Conservation (phyloP, 495 filamentous ascomycete species). For the Copromyces sp. region DNA sequence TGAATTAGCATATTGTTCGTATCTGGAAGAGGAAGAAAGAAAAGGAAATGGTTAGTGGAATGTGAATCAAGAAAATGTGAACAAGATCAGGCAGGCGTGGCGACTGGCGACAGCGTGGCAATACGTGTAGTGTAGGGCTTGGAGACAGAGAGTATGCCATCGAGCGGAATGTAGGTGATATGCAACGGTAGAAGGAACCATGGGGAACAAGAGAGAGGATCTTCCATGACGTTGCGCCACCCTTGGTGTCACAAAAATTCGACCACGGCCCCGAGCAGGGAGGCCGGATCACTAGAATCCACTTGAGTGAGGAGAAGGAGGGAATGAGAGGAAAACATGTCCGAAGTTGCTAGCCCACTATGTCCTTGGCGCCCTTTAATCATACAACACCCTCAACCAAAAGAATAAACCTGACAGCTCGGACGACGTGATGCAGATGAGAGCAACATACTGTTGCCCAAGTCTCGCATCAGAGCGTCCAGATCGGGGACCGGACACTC, state of each 20-base stretch:
- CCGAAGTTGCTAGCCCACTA: neutral
- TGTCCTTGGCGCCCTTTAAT: neutral
- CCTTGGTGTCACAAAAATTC: neutral
- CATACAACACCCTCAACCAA: neutral
- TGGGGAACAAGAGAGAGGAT: neutral
- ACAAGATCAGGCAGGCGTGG: neutral
- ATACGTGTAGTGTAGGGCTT: neutral
- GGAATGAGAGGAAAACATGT: neutral
- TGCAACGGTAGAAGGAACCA: neutral
- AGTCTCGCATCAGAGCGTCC: neutral
- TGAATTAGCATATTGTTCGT: conserved; percentile 10
- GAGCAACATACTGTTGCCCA: neutral
- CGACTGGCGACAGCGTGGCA: neutral
- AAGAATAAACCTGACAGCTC: neutral
- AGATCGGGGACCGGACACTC: neutral
- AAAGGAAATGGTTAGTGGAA: conserved; percentile 1
- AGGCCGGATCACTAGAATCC: neutral
- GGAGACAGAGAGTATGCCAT: neutral
- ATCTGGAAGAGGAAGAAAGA: neutral
- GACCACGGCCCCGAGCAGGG: neutral
- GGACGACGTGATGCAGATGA: neutral
- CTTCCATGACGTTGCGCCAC: neutral
- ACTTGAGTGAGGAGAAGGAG: neutral
- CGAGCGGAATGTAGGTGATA: neutral
- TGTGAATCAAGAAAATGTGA: neutral